phyloP scores from a whole-genome alignment of 2,329 filamentous ascomycete species.

The Fusarium staphyleae region DNA sequence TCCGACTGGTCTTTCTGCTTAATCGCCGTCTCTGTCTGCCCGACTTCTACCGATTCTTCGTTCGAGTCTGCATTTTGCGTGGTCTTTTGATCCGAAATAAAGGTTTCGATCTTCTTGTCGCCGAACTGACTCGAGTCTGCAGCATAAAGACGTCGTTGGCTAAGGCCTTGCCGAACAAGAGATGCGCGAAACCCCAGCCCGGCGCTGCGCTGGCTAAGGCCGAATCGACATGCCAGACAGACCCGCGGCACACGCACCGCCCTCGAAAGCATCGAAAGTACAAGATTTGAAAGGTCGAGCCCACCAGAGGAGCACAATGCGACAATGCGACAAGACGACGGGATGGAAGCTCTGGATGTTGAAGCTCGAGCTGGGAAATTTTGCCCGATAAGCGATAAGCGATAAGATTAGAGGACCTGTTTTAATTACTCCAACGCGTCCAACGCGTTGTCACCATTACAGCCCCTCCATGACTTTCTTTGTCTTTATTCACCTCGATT shows the following conservation, averaged over 20 bases:
- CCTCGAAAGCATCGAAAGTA: conserved; percentile 47
- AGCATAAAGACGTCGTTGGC: conserved; percentile 31
- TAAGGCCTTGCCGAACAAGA: conserved; percentile 14
- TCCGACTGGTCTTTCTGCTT: neutral
- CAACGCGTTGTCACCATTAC: neutral
- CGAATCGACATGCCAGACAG: conserved; percentile 46
- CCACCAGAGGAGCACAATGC: conserved; percentile 20
- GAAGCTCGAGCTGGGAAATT: conserved; percentile 29
- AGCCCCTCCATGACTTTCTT: conserved; percentile 14
- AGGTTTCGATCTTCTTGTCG: conserved; percentile 38
- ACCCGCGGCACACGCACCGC: conserved; percentile 44
- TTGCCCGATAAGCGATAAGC: conserved; percentile 39
- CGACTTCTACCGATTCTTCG: neutral
- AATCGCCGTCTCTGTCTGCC: neutral
- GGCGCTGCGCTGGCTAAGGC: conserved; percentile 38
- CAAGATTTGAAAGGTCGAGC: conserved; percentile 11
- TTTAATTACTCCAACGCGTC: conserved; percentile 26
- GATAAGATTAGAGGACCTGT: conserved; percentile 39
- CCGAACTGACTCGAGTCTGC: conserved; percentile 34
- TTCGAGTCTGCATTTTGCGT: neutral
- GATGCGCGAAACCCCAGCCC: conserved; percentile 14
- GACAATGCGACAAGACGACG: neutral
- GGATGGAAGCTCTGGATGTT: neutral
- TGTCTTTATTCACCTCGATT: neutral
- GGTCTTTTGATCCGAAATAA: conserved; percentile 19